These are phyloP conservation scores for Diaporthe nobilis DNA, from an alignment of 2,329 filamentous ascomycete genomes.

Conservation along the genomic window DNA sequence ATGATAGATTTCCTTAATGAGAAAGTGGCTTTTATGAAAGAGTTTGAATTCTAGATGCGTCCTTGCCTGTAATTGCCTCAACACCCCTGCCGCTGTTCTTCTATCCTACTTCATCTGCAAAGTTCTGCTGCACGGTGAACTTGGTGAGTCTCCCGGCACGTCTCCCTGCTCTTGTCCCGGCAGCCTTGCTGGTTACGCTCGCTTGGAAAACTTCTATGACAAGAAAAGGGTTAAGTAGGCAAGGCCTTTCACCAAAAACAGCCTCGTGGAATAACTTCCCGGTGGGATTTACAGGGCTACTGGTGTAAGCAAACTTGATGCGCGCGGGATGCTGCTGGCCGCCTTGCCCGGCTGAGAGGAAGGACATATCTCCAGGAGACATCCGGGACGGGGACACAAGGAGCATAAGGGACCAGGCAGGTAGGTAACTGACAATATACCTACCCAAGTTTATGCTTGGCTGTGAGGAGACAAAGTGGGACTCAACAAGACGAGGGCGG, in stretches of 20 bases:
- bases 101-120: too few species aligned
- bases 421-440: too few species aligned
- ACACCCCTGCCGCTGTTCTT: not conserved
- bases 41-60: not conserved
- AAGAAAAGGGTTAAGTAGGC: not conserved
- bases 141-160: not conserved
- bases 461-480: too few species aligned
- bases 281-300: not conserved
- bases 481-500: too few species aligned
- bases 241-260: not conserved
- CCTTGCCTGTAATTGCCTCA: not conserved
- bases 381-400: too few species aligned
- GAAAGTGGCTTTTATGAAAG: conserved; percentile 36
- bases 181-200: not conserved
- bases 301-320: not conserved
- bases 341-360: too few species aligned
- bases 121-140: too few species aligned
- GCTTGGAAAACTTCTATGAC: not conserved
- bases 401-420: too few species aligned
- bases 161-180: not conserved
- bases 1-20: conserved; percentile 43
- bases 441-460: too few species aligned
- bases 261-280: not conserved
- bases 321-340: too few species aligned
- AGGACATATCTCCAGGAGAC: too few species aligned